phyloP scores from a whole-genome alignment of 495 filamentous ascomycete genomes.

The Penicillium fimorum region DNA sequence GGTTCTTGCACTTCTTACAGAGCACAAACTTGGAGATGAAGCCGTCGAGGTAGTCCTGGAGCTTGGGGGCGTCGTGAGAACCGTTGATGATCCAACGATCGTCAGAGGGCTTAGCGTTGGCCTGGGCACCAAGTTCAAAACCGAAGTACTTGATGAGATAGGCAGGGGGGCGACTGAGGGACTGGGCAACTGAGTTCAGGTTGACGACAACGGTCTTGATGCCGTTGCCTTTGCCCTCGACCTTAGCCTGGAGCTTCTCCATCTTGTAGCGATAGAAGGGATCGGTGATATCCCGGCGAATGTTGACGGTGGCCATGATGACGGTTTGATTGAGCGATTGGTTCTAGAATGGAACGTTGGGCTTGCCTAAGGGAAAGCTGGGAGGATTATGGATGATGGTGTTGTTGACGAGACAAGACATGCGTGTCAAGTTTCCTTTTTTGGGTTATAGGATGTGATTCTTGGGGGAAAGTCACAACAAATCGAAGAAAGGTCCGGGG shows the following conservation, averaged over 20 bases:
- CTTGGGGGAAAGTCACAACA: constrained; percentile 30
- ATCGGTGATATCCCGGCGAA: constrained; percentile 97
- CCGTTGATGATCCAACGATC: constrained; percentile 99
- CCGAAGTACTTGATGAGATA: constrained; percentile 99
- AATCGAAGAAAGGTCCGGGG: constrained; percentile 21
- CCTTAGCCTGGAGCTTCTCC: constrained; percentile 97
- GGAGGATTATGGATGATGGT: constrained; percentile 42
- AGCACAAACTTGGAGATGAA: constrained; percentile 98
- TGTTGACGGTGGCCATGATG: constrained; percentile 90
- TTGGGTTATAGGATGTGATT: constrained; percentile 24
- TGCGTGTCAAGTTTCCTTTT: constrained; percentile 52
- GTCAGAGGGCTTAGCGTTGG: constrained; percentile 93
- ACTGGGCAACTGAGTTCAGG: constrained; percentile 88
- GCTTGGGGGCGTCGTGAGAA: constrained; percentile 90
- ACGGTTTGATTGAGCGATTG: constrained; percentile 38
- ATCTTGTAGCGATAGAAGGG: constrained; percentile 99
- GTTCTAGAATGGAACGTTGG: constrained; percentile 21
- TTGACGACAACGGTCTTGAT: constrained; percentile 97
- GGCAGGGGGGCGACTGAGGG: constrained; percentile 84
- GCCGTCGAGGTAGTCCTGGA: constrained; percentile 96
- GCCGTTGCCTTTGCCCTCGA: constrained; percentile 98
- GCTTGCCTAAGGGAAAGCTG: constrained; percentile 34
- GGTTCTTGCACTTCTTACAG: constrained; percentile 99
- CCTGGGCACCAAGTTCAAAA: constrained; percentile 96
- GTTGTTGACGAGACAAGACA: constrained; percentile 52